phyloP scores from a whole-genome alignment of 2,329 filamentous ascomycete species.

The Allantophomopsis cytisporea region DNA sequence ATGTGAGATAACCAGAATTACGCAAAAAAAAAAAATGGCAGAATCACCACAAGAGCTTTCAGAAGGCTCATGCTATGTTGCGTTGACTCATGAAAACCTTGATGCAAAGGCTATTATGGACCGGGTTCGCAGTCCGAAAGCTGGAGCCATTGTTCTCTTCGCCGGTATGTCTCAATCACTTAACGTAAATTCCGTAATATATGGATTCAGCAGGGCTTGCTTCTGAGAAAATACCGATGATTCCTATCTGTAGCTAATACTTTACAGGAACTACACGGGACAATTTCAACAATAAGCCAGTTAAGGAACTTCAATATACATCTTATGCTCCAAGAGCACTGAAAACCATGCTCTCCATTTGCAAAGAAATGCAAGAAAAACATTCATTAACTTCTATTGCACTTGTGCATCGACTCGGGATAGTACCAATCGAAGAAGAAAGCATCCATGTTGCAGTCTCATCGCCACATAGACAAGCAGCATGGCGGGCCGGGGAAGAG shows the following conservation, averaged over 20 bases:
- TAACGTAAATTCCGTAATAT: too few species aligned
- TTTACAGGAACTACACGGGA: conserved; percentile 60
- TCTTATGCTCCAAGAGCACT: conserved; percentile 62
- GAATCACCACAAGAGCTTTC: conserved; percentile 22
- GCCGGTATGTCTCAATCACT: conserved; percentile 35
- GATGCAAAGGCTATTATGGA: conserved; percentile 43
- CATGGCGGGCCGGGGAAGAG: conserved; percentile 82
- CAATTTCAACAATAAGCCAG: conserved; percentile 56
- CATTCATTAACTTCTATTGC: conserved; percentile 61
- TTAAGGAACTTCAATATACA: conserved; percentile 62
- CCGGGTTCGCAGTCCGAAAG: conserved; percentile 56
- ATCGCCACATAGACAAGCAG: conserved; percentile 67
- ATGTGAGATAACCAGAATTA: too few species aligned
- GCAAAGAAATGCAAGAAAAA: conserved; percentile 36
- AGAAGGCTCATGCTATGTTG: conserved; percentile 47
- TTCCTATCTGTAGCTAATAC: conserved; percentile 1
- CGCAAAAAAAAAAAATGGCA: neutral
- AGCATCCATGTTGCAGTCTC: conserved; percentile 85
- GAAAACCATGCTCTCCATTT: conserved; percentile 53
- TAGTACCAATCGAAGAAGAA: conserved; percentile 82
- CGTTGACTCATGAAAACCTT: conserved; percentile 50
- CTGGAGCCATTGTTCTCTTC: conserved; percentile 66
- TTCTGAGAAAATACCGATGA: neutral
- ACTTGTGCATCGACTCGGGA: conserved; percentile 73
- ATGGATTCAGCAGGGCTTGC: too few species aligned